These are phyloP conservation scores for Melampsora medusae DNA, from an alignment of 1,284 basidiomycete species.

Conservation along the genomic window DNA sequence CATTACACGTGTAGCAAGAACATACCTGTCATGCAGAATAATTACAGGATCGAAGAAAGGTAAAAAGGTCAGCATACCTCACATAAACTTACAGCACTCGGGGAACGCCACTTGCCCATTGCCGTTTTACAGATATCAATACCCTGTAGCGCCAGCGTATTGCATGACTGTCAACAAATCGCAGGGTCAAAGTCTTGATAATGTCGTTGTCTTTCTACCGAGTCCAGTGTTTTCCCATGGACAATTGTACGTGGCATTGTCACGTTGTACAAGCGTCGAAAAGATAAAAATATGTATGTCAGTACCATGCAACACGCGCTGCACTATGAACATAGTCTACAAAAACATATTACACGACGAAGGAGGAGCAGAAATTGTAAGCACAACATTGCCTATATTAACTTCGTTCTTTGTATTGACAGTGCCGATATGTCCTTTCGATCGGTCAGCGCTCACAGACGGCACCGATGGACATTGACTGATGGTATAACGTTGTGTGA, in stretches of 20 bases:
- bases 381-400: too few relatives aligned
- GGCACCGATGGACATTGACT: too few relatives aligned
- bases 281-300: too few relatives aligned
- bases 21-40: not conserved
- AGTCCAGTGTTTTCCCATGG: slow-evolving; percentile 12
- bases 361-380: too few relatives aligned
- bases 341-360: too few relatives aligned
- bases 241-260: slow-evolving; percentile 14
- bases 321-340: too few relatives aligned
- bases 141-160: slow-evolving; percentile 1
- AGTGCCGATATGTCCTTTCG: too few relatives aligned
- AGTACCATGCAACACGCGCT: too few relatives aligned
- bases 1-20: not conserved
- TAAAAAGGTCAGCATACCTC: not conserved
- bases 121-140: not conserved
- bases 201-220: not conserved
- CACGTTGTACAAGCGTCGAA: not conserved
- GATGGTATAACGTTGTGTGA: too few relatives aligned
- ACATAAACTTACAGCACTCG: not conserved
- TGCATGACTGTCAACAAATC: slow-evolving; percentile 20
- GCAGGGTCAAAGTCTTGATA: not conserved
- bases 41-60: not conserved
- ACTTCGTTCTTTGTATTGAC: too few relatives aligned
- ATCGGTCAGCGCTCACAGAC: too few relatives aligned
- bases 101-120: not conserved